phyloP scores from a whole-genome alignment of 495 filamentous ascomycete genomes.

The Daldinia childiae region DNA sequence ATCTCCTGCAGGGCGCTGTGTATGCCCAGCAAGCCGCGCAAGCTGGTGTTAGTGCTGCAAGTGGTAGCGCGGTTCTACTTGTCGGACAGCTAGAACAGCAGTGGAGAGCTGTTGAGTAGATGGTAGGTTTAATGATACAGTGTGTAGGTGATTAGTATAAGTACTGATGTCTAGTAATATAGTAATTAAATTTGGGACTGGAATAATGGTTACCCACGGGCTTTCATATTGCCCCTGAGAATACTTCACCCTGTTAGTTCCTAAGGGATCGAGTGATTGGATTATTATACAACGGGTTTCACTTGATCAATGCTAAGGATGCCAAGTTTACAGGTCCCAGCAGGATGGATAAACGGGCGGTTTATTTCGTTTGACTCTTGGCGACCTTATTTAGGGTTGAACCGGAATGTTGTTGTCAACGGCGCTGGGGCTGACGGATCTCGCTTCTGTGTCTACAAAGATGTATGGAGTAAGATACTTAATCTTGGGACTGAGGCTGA shows the following conservation, averaged over 20 bases:
- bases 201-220: background rate
- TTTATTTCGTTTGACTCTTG: conserved; percentile 12
- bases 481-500: background rate
- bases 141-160: background rate
- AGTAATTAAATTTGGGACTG: background rate
- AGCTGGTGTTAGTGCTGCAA: conserved; percentile 7
- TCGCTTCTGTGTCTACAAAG: background rate
- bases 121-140: background rate
- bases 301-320: background rate
- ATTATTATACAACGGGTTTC: conserved; percentile 1
- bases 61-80: background rate
- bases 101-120: conserved; percentile 38
- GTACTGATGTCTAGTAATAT: background rate
- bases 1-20: conserved; percentile 32
- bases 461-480: background rate
- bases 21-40: conserved; percentile 29
- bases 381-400: conserved; percentile 6
- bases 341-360: conserved; percentile 4
- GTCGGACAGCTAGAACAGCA: conserved; percentile 33
- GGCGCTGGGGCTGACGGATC: background rate
- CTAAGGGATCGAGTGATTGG: background rate
- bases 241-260: background rate
- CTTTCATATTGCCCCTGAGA: conserved; percentile 10
- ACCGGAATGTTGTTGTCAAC: background rate
- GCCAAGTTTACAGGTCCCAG: conserved; percentile 21